A percentile compares a stretch with the other conserved stretches of the same genome.
Conservation (phyloP, 2,329 filamentous ascomycete species). For the Sclerotinia sclerotiorum region DNA sequence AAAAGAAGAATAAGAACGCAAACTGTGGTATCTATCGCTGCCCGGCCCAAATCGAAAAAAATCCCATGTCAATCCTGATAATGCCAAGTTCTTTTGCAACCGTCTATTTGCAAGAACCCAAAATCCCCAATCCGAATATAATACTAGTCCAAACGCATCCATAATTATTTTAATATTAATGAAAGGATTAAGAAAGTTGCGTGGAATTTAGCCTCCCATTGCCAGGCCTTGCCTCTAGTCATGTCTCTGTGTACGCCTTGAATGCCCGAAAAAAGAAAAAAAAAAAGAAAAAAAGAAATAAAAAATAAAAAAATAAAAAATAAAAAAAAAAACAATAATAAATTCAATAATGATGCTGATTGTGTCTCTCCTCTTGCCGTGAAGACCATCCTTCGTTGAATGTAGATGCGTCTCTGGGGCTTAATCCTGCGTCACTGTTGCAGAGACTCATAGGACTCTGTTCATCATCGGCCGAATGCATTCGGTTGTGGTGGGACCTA, state of each 20-base stretch:
- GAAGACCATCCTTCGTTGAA: constrained; percentile 4
- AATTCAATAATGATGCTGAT: not conserved
- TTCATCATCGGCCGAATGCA: constrained; percentile 9
- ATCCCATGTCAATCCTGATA: not conserved
- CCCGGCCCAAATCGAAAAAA: not conserved
- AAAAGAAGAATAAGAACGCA: not conserved
- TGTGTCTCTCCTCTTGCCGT: not conserved
- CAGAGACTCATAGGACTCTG: constrained; percentile 11
- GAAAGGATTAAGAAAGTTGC: not conserved
- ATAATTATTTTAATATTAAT: not conserved
- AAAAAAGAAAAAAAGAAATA: too few species aligned
- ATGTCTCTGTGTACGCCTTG: not conserved
- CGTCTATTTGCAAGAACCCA: not conserved
- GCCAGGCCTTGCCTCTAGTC: not conserved
- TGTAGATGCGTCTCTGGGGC: not conserved
- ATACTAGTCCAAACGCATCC: not conserved
- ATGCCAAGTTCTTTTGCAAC: not conserved
- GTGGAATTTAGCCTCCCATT: too few species aligned
- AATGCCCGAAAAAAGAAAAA: not conserved
- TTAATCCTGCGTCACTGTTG: not conserved
- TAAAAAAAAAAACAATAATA: too few species aligned
- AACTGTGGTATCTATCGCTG: constrained; percentile 8
- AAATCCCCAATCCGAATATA: not conserved
- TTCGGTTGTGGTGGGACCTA: constrained; percentile 26
- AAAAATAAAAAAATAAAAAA: too few species aligned